Evolutionary conservation across 108 stramenopile species (phyloP).

Genomic region (Cyclotella choctawhatcheeana): DNA sequence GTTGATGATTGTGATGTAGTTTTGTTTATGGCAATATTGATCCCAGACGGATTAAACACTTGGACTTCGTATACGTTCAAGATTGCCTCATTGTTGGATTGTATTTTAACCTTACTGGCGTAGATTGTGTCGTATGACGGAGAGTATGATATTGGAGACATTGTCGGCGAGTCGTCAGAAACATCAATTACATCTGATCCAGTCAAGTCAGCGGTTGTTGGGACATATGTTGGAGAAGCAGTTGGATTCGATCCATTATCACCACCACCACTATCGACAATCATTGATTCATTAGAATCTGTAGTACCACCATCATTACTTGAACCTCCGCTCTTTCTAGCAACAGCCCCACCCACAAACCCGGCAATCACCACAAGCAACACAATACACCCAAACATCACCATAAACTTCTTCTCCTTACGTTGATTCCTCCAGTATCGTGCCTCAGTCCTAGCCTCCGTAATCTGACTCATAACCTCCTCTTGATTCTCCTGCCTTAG

Average conservation of each 20-base stretch:
- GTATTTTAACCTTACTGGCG: constrained; percentile 8
- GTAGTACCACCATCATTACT: neutral
- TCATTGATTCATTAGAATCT: neutral
- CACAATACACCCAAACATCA: neutral
- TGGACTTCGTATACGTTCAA: constrained; percentile 2
- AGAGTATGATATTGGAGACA: neutral
- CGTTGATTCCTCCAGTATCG: neutral
- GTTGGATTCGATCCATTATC: neutral
- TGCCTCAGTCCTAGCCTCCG: constrained; percentile 14
- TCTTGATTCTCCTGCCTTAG: neutral
- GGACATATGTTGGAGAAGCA: constrained; percentile 1
- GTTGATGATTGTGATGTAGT: constrained; percentile 7
- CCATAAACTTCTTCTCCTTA: neutral
- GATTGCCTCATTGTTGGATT: neutral
- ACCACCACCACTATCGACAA: neutral
- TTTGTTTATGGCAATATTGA: constrained; percentile 4
- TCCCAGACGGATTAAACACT: neutral
- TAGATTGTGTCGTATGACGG: neutral
- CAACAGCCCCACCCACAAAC: neutral
- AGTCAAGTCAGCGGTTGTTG: too few species aligned
- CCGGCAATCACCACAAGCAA: neutral
- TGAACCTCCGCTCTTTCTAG: neutral
- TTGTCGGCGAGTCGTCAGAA: neutral
- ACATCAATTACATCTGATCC: neutral
- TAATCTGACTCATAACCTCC: constrained; percentile 11